Evolutionary conservation across 176 grass and related monocot genomes (phyloP), one percentile per base, ranked within the genome.

Genomic region (barley (Hordeum vulgare)): DNA sequence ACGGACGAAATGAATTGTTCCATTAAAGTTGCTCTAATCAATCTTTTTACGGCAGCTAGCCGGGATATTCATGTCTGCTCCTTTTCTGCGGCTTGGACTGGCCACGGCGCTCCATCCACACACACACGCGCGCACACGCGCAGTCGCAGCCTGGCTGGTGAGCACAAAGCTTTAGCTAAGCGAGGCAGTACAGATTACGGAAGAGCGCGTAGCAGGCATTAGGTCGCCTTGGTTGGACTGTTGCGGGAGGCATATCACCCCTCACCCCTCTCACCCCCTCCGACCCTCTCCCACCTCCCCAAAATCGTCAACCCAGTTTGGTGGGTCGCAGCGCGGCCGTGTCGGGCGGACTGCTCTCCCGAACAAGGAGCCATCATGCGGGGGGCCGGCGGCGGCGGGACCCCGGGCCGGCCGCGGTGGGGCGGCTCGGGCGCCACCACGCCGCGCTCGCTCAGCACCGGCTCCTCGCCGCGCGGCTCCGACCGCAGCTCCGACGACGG

Each of bases 401-500:
- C 14, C 47, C 84, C 84, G 60, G 66, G 39, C 28, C 84, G 84
- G 12, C 60, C 79, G 84, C 88, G 75, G 67, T 90, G 88, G 88
- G 88, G 83, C 2, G 87, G 84, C 1, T 90, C 88, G 0, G 80
- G 74, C 9, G 88, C 36, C 17, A 69, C 88, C 23, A 90, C 88
- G 75, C 88, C 88, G 75, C 88, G 88, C 65, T 90, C 88, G 61
- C 84, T 90, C 7, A 90, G 88, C 84, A 90, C 49, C 59, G 84
- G 88, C 44, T 91, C 89, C 31, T 92, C 86, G 60, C 83, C 79
- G 78, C 86, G 71, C 47, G 85, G 66, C 7, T 92, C 87, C 3
- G 81, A 81, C 83, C 76, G 82, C 75, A 92, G 86, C 79, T 86
- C 71, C 23, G 90, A 89, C 74, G 92, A 90, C 21, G 90, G 88